Evolutionary conservation across 345 rosid genomes (phyloP).

Genomic region (Durio zibethinus): DNA sequence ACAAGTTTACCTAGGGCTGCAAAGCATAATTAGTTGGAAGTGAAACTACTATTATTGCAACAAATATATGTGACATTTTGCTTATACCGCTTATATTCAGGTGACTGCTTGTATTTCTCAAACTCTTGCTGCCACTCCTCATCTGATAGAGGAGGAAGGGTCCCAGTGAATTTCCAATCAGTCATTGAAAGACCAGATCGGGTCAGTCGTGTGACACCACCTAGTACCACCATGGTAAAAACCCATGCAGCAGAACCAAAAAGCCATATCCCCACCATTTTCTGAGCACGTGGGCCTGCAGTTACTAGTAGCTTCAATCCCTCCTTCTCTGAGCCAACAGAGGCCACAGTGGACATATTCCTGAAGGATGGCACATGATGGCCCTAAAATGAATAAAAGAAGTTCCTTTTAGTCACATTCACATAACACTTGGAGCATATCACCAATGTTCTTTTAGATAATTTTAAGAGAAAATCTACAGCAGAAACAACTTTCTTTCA

Average conservation of each 20-base stretch:
- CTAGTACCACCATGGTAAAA: constrained; percentile 86
- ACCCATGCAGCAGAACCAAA: constrained; percentile 96
- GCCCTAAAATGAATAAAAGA: constrained; percentile 39
- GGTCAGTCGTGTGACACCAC: constrained; percentile 81
- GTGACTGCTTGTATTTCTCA: constrained; percentile 81
- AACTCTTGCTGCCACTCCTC: constrained; percentile 82
- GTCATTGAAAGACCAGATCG: constrained; percentile 97
- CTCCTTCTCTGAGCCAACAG: constrained; percentile 46
- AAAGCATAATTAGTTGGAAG: constrained; percentile 3
- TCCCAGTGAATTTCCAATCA: constrained; percentile 87
- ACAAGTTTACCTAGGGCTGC: constrained; percentile 2
- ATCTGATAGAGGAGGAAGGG: constrained; percentile 77
- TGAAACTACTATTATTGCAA: not conserved
- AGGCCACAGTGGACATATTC: constrained; percentile 53
- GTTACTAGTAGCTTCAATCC: constrained; percentile 68
- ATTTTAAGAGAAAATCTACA: not conserved
- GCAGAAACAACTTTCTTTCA: not conserved
- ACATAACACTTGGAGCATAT: not conserved
- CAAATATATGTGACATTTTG: not conserved
- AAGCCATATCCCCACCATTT: constrained; percentile 89
- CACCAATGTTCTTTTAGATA: not conserved
- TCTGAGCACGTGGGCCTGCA: constrained; percentile 82
- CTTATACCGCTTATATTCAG: constrained; percentile 71
- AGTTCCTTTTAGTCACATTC: constrained; percentile 6
- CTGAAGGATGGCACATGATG: constrained; percentile 35